Evolutionary conservation across 148 eudicot species (phyloP), one percentile per base, ranked within the genome.

Genomic region (Chenopodium formosanum): DNA sequence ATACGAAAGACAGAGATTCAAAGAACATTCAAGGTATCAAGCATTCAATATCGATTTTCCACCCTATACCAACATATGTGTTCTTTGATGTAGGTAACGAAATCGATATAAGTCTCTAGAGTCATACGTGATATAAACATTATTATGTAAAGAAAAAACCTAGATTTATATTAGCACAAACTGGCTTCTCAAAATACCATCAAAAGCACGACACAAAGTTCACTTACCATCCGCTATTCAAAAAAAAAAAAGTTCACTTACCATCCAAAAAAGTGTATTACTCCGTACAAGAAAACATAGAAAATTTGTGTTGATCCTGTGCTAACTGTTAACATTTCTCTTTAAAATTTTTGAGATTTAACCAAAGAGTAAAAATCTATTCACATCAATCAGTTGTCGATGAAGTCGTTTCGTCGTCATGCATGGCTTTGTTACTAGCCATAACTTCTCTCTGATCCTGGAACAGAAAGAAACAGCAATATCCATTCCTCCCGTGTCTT

Each of bases 351-450:
- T 48, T 48, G 14, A 48, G 53, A 9, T 48, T 48, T 23, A 53
- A 52, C 77, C 12, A 56, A 19, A 34, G 50, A 1, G 4, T 40
- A 77, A 63, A 11, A 13, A 2, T 10, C 20, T 63, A 77, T 77
- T 29, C 53, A 23, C n/a, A 77, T 62, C 79, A 62, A 62, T 53
- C 64, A 63, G 53, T 77, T 14, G 65, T 74, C 34, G 17, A 75
- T 29, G 70, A 64, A 63, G 53, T 48, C 10, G 14, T 22, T 22
- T 63, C 79, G 23, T 12, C 56, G 44, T 63, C 23, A 9, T 29
- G 29, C 13, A 3, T 8, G 29, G 79, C 23, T 60, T 34, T 23
- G 48, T n/a, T 25, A 22, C 64, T 77, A 11, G 34, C 70, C 70
- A n/a, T 62, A 7, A 22, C 65, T 62, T 22, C 65, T 62, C 65